These are phyloP conservation scores for Tolypocladium pustulatum DNA, from an alignment of 2,329 filamentous ascomycete genomes.

Conservation along the genomic window DNA sequence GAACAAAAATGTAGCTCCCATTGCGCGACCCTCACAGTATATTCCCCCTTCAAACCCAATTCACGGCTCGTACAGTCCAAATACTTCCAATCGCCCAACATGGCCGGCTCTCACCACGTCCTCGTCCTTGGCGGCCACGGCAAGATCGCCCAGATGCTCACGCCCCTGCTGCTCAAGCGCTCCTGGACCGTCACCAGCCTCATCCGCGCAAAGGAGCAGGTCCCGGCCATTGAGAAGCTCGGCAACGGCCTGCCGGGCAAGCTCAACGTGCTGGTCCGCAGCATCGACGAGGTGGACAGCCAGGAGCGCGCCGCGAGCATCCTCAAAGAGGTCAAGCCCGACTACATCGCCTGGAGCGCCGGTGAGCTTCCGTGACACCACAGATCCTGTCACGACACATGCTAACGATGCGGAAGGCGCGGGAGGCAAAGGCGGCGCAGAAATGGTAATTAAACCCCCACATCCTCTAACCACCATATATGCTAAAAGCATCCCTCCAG, in stretches of 20 bases:
- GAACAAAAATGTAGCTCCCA: neutral
- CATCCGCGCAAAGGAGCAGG: slow-evolving; percentile 63
- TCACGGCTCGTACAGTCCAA: neutral
- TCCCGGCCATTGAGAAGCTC: slow-evolving; percentile 50
- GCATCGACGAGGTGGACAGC: slow-evolving; percentile 59
- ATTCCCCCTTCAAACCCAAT: neutral
- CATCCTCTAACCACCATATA: neutral
- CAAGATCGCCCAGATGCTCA: slow-evolving; percentile 65
- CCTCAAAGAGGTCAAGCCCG: slow-evolving; percentile 47
- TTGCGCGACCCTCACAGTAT: neutral
- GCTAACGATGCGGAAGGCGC: slow-evolving; percentile 28
- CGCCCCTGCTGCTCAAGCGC: slow-evolving; percentile 62
- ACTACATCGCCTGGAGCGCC: slow-evolving; percentile 60
- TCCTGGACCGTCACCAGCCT: slow-evolving; percentile 71
- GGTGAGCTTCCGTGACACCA: slow-evolving; percentile 29
- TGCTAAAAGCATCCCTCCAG: slow-evolving; percentile 13
- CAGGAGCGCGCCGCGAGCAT: slow-evolving; percentile 51
- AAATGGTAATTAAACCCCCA: slow-evolving; percentile 23
- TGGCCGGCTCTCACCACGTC: slow-evolving; percentile 35
- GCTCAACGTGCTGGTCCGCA: slow-evolving; percentile 58
- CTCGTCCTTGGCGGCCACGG: slow-evolving; percentile 75
- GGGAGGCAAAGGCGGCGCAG: slow-evolving; percentile 47
- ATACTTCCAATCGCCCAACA: slow-evolving; percentile 6
- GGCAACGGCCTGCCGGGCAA: slow-evolving; percentile 48
- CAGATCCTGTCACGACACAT: neutral